A percentile compares a stretch with the other conserved stretches of the same genome.
These are phyloP conservation scores for Suillus subalutaceus DNA, from an alignment of 768 basidiomycete genomes.

Conservation along the genomic window DNA sequence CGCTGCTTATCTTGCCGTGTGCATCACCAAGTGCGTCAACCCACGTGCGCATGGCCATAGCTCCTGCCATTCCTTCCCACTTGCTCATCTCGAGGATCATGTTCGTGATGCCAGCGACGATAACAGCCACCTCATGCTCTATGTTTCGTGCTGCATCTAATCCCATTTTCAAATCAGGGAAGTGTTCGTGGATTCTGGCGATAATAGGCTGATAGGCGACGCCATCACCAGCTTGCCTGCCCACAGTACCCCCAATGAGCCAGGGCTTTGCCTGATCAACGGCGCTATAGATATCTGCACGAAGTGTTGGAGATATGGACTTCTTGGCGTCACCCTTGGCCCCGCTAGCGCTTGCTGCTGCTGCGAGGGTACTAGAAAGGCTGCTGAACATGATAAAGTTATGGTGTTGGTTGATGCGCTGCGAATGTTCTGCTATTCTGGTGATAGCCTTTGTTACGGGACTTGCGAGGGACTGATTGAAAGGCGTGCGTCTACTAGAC, in stretches of 20 bases:
- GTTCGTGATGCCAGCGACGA: constrained; percentile 57
- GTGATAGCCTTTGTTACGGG: constrained; percentile 3
- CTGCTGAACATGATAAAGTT: constrained; percentile 48
- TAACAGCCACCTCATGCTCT: constrained; percentile 50
- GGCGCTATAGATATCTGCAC: constrained; percentile 52
- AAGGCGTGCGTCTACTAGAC: constrained; percentile 1
- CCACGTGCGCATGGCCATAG: constrained; percentile 60
- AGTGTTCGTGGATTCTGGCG: constrained; percentile 50
- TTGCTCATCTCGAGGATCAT: constrained; percentile 57
- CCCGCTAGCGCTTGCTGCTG: constrained; percentile 28
- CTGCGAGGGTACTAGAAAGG: constrained; percentile 43
- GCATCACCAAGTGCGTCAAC: constrained; percentile 49
- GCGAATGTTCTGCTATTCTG: constrained; percentile 5
- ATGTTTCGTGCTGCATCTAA: constrained; percentile 49
- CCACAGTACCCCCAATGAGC: constrained; percentile 40
- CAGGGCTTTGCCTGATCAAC: constrained; percentile 51
- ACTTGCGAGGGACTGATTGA: constrained; percentile 1
- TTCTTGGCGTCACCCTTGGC: constrained; percentile 38
- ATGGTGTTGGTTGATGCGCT: neutral
- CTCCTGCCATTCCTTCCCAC: constrained; percentile 59
- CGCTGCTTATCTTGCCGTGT: constrained; percentile 36
- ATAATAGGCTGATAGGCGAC: constrained; percentile 51
- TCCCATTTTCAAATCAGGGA: constrained; percentile 47
- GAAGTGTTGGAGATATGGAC: constrained; percentile 50
- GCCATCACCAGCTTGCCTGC: constrained; percentile 56